Base-by-base conservation (phyloP, 164 flowering plant species). In the Vitis riparia region DNA sequence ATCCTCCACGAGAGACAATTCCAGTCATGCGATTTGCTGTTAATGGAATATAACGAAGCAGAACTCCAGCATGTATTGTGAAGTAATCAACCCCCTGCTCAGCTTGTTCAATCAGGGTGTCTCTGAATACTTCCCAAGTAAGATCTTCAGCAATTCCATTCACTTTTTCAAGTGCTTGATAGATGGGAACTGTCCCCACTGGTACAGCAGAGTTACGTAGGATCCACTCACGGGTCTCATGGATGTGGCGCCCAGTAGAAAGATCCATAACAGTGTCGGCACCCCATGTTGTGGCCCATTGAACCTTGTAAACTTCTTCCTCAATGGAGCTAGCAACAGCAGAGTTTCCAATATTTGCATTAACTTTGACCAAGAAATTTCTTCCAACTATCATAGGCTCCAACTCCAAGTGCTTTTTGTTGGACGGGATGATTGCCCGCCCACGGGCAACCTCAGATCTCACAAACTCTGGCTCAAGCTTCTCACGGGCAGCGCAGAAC, bases 241-340 rank as follows among this genome's bases (percentile, higher is more conserved):
- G 99, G 74, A 96, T 96, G 83, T 93, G 97, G 47, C 94, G 94
- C 55, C 99, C 99, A 0, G 99, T 96, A 15, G 99, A 96, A 71
- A 96, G 96, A 76, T 96, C 99, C 99, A 96, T 96, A 44, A 88
- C 78, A 17, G 99, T 96, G 74, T 96, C 99, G 8, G 96, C 98
- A 57, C 99, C 99, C 99, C 99, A 96, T 97, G 92, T 93, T 27
- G 99, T 93, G 47, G 99, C 99, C 99, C 99, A 93, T 59, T 93
- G 99, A 75, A 93, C 94, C 79, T 96, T 96, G 67, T 92, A 93
- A 63, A 96, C 99, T 80, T 96, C 99, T 70, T 96, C 98, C 82
- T 96, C 99, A 32, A 96, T 96, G 63, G 98, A 93, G 76, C 99
- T 93, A n/a, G 86, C 87, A 47, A 96, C 96, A 71, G 97, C 99